These are phyloP conservation scores for Carallia brachiata DNA, from an alignment of 345 rosid genomes.

Conservation along the genomic window DNA sequence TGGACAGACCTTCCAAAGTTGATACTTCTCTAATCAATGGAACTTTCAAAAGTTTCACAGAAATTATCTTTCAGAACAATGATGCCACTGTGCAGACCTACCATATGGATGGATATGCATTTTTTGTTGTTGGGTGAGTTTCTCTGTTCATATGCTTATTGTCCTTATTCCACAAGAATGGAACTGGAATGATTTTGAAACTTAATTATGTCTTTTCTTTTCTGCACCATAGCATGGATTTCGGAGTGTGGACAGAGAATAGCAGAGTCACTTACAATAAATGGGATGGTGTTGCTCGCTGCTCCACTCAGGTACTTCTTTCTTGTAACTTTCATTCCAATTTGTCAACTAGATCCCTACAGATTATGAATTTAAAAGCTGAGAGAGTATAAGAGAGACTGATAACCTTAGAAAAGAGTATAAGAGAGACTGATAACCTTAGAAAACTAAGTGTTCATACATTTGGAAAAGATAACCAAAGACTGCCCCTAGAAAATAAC, in stretches of 20 bases:
- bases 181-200: background rate
- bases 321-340: conserved; percentile 11
- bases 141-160: conserved; percentile 19
- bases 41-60: conserved; percentile 80
- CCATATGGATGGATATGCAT: conserved; percentile 93
- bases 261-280: conserved; percentile 86
- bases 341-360: background rate
- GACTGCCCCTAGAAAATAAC: background rate
- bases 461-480: background rate
- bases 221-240: conserved; percentile 66
- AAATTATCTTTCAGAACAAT: conserved; percentile 88
- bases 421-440: background rate
- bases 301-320: conserved; percentile 65
- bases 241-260: conserved; percentile 90
- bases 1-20: conserved; percentile 71
- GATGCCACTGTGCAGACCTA: conserved; percentile 71
- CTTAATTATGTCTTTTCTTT: conserved; percentile 12
- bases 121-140: conserved; percentile 89
- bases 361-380: background rate
- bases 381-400: background rate
- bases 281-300: conserved; percentile 89
- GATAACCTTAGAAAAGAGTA: background rate
- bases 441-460: background rate
- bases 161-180: conserved; percentile 8
- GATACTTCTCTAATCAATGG: conserved; percentile 89